Percentiles rank a stretch among this genome's conserved stretches.
Conservation (phyloP, 345 rosid genomes). For the Hibiscus trionum region DNA sequence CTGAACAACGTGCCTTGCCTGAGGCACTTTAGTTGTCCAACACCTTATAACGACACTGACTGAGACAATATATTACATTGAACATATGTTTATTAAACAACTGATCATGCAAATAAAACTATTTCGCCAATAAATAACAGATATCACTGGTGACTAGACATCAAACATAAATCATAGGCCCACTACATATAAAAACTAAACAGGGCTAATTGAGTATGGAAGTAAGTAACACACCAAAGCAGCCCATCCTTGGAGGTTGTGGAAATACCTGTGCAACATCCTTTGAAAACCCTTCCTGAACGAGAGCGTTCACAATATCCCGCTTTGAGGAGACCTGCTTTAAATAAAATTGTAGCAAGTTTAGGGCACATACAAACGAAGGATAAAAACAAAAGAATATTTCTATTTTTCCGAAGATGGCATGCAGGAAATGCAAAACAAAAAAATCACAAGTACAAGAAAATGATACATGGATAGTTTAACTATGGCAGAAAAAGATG, state of each 20-base stretch:
- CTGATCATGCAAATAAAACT: not conserved
- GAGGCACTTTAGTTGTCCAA: not conserved
- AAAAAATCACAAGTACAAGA: not conserved
- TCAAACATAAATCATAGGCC: not conserved
- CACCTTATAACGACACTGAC: not conserved
- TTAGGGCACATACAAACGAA: slow-evolving; percentile 1
- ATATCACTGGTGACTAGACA: not conserved
- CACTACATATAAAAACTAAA: not conserved
- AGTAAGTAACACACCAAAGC: not conserved
- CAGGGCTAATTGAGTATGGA: not conserved
- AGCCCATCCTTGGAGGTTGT: not conserved
- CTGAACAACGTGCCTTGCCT: not conserved
- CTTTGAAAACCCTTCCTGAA: slow-evolving; percentile 48
- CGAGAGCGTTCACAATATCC: slow-evolving; percentile 38
- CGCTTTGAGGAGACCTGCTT: slow-evolving; percentile 51
- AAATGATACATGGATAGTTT: not conserved
- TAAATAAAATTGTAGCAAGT: slow-evolving; percentile 12
- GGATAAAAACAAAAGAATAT: not conserved
- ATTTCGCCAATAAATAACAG: not conserved
- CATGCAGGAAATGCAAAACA: not conserved
- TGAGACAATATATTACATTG: not conserved
- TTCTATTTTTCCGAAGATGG: not conserved
- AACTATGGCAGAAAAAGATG: not conserved
- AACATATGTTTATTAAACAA: not conserved
- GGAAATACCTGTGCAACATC: slow-evolving; percentile 58